These are phyloP conservation scores for Leccinum variabile DNA, from an alignment of 1,284 basidiomycete species.

Conservation along the genomic window DNA sequence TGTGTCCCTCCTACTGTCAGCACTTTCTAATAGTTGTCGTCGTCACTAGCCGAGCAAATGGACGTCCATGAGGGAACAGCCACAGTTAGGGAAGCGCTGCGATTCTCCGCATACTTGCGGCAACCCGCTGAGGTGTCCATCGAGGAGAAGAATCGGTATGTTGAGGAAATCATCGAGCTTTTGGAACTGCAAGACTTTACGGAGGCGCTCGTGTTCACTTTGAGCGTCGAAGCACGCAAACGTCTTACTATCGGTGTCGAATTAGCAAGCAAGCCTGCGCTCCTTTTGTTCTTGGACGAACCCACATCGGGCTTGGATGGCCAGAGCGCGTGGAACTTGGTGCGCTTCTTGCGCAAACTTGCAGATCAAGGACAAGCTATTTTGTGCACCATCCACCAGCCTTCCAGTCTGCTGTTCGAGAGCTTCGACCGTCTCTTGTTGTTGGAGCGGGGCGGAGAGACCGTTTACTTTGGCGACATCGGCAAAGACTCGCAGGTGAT, in stretches of 20 bases:
- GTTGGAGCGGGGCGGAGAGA: slow-evolving; percentile 66
- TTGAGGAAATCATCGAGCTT: slow-evolving; percentile 75
- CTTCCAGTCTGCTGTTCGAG: slow-evolving; percentile 63
- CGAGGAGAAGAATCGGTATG: slow-evolving; percentile 81
- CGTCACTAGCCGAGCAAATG: slow-evolving; percentile 74
- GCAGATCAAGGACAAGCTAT: slow-evolving; percentile 86
- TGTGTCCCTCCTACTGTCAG: slow-evolving; percentile 1
- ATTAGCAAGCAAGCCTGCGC: slow-evolving; percentile 78
- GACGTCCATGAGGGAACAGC: slow-evolving; percentile 86
- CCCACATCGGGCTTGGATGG: slow-evolving; percentile 74
- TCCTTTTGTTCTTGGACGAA: slow-evolving; percentile 76
- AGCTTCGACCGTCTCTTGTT: slow-evolving; percentile 76
- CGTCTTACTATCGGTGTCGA: slow-evolving; percentile 89
- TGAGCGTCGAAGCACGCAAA: slow-evolving; percentile 81
- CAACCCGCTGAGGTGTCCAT: slow-evolving; percentile 73
- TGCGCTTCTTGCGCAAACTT: slow-evolving; percentile 82
- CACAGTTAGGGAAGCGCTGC: slow-evolving; percentile 86
- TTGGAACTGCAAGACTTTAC: slow-evolving; percentile 64
- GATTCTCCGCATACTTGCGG: slow-evolving; percentile 88
- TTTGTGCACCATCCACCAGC: slow-evolving; percentile 77
- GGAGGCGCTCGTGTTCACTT: slow-evolving; percentile 60
- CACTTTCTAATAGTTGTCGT: slow-evolving; percentile 4
- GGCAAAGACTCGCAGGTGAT: slow-evolving; percentile 64
- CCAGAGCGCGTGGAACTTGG: slow-evolving; percentile 82
- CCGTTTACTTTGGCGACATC: slow-evolving; percentile 80